A percentile compares a stretch with the other conserved stretches of the same genome.
Evolutionary conservation across 139 green algal genomes (phyloP).

Genomic region (Chlorella ohadii): DNA sequence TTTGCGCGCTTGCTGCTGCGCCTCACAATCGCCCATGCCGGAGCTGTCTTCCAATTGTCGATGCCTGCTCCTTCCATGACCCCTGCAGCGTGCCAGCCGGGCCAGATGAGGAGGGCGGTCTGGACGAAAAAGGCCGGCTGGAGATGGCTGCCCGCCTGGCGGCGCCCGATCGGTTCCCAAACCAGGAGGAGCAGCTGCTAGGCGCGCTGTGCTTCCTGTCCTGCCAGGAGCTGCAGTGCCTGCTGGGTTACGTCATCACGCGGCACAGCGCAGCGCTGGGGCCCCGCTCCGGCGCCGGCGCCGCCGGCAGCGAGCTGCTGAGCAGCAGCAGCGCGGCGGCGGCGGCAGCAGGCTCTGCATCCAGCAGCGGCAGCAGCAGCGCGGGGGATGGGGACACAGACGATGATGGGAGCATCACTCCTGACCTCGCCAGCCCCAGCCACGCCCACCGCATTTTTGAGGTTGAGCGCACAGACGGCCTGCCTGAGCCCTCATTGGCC

Average conservation of each 20-base stretch:
- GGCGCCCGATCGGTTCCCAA: neutral
- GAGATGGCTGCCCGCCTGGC: conserved; percentile 5
- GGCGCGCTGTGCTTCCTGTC: neutral
- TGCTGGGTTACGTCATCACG: conserved; percentile 21
- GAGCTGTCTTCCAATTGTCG: no score
- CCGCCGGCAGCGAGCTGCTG: conserved; percentile 15
- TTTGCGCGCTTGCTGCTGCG: no score
- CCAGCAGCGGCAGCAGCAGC: conserved; percentile 11
- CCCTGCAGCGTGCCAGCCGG: conserved; percentile 16
- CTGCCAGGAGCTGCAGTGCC: conserved; percentile 19
- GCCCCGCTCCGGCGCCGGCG: neutral
- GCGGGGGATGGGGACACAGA: neutral
- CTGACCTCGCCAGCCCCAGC: conserved; percentile 7
- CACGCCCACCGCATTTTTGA: no score
- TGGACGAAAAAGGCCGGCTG: neutral
- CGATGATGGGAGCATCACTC: neutral
- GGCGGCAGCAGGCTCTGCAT: neutral
- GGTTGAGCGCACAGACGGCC: no score
- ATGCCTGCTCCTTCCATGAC: neutral
- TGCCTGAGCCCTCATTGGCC: neutral
- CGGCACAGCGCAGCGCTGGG: conserved; percentile 18
- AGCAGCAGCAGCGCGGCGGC: conserved; percentile 21
- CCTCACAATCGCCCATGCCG: no score
- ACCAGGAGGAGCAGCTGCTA: conserved; percentile 7
- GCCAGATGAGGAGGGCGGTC: neutral